A percentile compares a stretch with the other conserved stretches of the same genome.
These are phyloP conservation scores for Saccharata proteae DNA, from an alignment of 2,329 filamentous ascomycete genomes.

Conservation along the genomic window DNA sequence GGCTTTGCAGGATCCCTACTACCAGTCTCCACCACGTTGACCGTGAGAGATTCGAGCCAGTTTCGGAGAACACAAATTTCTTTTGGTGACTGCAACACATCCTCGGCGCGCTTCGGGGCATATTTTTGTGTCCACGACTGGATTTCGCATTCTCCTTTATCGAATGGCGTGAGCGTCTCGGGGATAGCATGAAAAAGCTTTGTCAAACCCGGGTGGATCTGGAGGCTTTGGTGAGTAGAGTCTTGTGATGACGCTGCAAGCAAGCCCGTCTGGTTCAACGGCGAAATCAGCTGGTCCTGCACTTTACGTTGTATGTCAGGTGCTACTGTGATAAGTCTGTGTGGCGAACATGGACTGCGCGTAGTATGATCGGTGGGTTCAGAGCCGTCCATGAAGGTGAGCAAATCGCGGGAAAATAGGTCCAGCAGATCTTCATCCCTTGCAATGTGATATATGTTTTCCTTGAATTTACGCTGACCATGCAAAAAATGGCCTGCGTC, in stretches of 20 bases:
- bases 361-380: background rate
- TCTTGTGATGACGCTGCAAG: background rate
- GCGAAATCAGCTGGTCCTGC: conserved; percentile 15
- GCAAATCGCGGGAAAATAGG: background rate
- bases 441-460: conserved; percentile 18
- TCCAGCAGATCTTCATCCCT: conserved; percentile 17
- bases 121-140: conserved; percentile 76
- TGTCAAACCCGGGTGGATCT: conserved; percentile 45
- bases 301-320: conserved; percentile 28
- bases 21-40: conserved; percentile 63
- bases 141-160: conserved; percentile 62
- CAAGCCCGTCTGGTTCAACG: too few species aligned
- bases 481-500: background rate
- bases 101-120: conserved; percentile 52
- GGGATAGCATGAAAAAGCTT: conserved; percentile 49
- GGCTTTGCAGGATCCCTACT: too few species aligned
- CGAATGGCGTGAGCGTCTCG: conserved; percentile 62
- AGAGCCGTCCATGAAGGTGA: background rate
- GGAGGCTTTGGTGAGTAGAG: background rate
- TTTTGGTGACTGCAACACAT: conserved; percentile 63
- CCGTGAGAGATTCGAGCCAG: conserved; percentile 67
- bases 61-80: conserved; percentile 62
- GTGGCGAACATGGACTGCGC: conserved; percentile 23
- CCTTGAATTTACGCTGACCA: conserved; percentile 28
- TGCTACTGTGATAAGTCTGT: conserved; percentile 23